Base-by-base conservation (phyloP, 805 yeast genomes). In the Candida lessepsii region DNA sequence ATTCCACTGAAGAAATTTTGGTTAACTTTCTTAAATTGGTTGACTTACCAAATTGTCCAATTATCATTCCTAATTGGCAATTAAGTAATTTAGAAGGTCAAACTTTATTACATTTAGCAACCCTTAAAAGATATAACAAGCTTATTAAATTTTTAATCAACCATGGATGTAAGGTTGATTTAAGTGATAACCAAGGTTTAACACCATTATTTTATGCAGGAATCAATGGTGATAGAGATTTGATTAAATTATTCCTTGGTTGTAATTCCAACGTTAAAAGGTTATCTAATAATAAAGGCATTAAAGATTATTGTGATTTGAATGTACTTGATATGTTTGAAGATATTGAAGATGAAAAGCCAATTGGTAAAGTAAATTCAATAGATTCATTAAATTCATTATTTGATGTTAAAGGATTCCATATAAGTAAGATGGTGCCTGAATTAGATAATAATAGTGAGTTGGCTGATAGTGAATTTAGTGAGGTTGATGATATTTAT, bases 191-290 rank as follows among this genome's bases (percentile, higher is more conserved):
- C 30, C 86, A 82, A 56, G 96, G 96, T 1, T 77, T 78, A 46
- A 83, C 96, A 0, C 96, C 99, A 4, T 67, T 93, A 42, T 96
- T 90, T 59, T 81, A 85, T 55, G 96, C 97, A 0, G 77, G 88
- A 23, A 58, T 90, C 50, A 70, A 73, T 49, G 96, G 96, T 23
- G 75, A 84, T 53, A 67, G 86, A 37, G 81, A 76, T 34, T 70
- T 83, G 28, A 83, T 86, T 45, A 71, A 74, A 31, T 54, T 82
- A 30, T 70, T 86, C 47, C 56, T 82, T 29, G 80, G 73, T 26
- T 81, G 83, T 56, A 82, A 80, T 37, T 84, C 91, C 1, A 79
- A 76, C 49, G 60, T 75, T 47, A 65, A 70, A 27, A 75, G 64
- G 52, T 70, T 85, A 18, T 61, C 70, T 34, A 76, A 75, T 49